Evolutionary conservation across 768 basidiomycete species (phyloP), one percentile per base, ranked within the genome.

Genomic region (Trametes maxima): DNA sequence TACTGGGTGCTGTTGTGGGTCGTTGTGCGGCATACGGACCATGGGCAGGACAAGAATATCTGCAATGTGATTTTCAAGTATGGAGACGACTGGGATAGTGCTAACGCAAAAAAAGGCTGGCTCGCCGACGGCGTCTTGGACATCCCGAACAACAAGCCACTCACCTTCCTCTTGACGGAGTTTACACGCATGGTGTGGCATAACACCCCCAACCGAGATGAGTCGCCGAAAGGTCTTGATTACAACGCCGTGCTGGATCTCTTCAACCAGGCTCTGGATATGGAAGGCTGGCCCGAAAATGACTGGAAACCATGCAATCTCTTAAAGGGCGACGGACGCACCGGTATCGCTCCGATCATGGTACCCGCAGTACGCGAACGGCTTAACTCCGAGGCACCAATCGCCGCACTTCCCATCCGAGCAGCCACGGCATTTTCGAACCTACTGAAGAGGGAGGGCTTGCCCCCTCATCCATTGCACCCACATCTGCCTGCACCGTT

Each of bases 1-100:
- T 57, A 48, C 22, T 57, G 56, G 56, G 19, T 57, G 7, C 21
- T 57, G 56, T 28, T 57, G 33, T 57, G 56, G 44, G 35, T 57
- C 35, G 36, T 48, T 33, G 37, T 57, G 19, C 56, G 56, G 10
- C 56, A 57, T 39, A 57, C 56, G 5, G 21, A 25, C 17, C 28
- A 37, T 33, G 22, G 22, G 17, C 33, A 48, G 7, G 17, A 8
- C 17, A 21, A 42, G 19, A n/a, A 17, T 16, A 17, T 45, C 17
- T 45, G 44, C 19, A 45, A 45, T 19, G 16, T 3, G 17, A n/a
- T 45, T 19, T 45, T 45, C 44, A 17, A 19, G n/a, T 45, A n/a
- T n/a, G 44, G 44, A 19, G 11, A 45, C 44, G 44, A 45, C n/a
- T n/a, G 19, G 44, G 14, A 16, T 5, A 45, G 44, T 19, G 44